Conservation (phyloP, 2,329 filamentous ascomycete species). For the Zasmidium angulare region DNA sequence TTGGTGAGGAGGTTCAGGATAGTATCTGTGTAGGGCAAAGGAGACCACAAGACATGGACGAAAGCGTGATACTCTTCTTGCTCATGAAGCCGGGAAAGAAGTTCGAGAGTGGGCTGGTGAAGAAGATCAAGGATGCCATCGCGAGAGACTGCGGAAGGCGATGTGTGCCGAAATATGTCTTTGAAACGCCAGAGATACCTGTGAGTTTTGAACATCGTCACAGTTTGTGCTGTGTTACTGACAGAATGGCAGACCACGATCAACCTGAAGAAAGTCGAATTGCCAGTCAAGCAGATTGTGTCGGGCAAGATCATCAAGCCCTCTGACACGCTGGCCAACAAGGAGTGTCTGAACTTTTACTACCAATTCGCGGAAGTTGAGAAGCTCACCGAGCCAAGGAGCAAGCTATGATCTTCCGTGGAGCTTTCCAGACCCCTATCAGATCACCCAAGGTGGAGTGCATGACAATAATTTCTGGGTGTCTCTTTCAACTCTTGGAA, state of each 20-base stretch:
- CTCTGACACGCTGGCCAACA: constrained; percentile 75
- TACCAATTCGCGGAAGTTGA: constrained; percentile 76
- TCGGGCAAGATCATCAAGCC: constrained; percentile 72
- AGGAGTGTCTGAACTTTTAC: constrained; percentile 72
- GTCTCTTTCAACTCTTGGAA: no score
- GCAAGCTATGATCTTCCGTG: constrained; percentile 46
- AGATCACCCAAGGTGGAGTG: no score
- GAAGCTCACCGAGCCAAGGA: constrained; percentile 51
- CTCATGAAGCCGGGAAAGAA: constrained; percentile 58
- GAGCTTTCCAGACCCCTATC: neutral
- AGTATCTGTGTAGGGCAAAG: constrained; percentile 80
- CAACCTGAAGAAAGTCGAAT: constrained; percentile 81
- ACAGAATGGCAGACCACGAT: constrained; percentile 63
- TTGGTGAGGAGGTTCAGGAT: constrained; percentile 64
- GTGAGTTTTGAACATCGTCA: constrained; percentile 48
- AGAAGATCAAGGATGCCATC: constrained; percentile 64
- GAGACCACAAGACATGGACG: constrained; percentile 58
- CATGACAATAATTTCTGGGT: no score
- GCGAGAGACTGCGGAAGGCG: constrained; percentile 65
- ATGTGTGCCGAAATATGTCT: constrained; percentile 76
- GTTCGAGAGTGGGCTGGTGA: constrained; percentile 58
- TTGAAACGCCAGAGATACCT: constrained; percentile 78
- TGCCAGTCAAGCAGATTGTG: constrained; percentile 82
- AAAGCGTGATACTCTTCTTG: constrained; percentile 60
- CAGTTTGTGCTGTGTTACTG: neutral